phyloP scores from a whole-genome alignment of 2,329 filamentous ascomycete genomes.

The Lecanosticta acicola region DNA sequence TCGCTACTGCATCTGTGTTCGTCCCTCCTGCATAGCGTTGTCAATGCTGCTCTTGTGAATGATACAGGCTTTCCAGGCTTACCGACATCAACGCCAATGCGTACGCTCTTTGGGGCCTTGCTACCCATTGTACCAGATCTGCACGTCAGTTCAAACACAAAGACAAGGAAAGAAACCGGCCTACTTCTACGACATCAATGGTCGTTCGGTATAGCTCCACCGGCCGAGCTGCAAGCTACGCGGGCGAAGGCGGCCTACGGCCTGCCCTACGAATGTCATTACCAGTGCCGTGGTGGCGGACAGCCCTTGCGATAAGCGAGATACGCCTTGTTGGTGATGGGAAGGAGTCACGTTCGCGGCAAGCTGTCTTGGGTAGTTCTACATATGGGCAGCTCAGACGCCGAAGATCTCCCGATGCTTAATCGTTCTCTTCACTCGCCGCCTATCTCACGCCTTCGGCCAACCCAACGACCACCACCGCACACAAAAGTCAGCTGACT shows the following conservation, averaged over 20 bases:
- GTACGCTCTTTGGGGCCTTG: constrained; percentile 24
- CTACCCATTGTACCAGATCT: constrained; percentile 1
- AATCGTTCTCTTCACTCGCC: neutral
- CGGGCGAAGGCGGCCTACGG: neutral
- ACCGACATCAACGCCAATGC: constrained; percentile 35
- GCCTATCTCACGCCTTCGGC: neutral
- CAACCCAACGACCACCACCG: neutral
- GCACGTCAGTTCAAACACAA: too few species aligned
- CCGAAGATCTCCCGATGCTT: too few species aligned
- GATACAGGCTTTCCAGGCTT: neutral
- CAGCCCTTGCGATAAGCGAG: neutral
- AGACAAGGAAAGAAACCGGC: neutral
- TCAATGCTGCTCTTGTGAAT: neutral
- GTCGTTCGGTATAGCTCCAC: constrained; percentile 1
- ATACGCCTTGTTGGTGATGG: neutral
- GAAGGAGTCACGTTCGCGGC: neutral
- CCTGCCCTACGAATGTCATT: constrained; percentile 1
- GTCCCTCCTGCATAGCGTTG: constrained; percentile 20
- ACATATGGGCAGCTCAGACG: too few species aligned
- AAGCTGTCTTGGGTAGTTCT: too few species aligned
- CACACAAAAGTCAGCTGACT: neutral
- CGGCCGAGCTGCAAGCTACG: constrained; percentile 6
- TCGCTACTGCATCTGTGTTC: constrained; percentile 33
- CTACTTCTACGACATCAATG: neutral
- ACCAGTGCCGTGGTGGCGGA: neutral